Evolutionary conservation across 306 rosid genomes (phyloP), one percentile per base, ranked within the genome.

Genomic region (Hippophae gyantsensis): DNA sequence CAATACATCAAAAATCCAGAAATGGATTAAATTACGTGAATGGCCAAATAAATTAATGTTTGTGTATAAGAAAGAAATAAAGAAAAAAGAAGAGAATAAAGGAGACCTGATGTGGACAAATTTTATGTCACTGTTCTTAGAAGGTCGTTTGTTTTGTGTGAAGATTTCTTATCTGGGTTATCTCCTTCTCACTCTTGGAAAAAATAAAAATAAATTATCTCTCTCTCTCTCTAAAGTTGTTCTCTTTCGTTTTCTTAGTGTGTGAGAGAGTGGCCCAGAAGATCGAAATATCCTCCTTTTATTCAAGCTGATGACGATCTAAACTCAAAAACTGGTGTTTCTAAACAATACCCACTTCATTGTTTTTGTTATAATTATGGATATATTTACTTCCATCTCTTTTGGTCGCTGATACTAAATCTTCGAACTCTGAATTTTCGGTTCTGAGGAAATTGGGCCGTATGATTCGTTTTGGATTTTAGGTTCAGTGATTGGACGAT

Each of bases 31-130:
- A 32, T 32, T 32, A 32, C 38, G 38, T 32, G 3, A 32, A 32
- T 32, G 38, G 1, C 38, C 38, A 32, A 32, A 32, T 2, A 32
- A 32, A 32, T 32, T 32, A 32, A 32, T 32, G 38, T 32, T 2
- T 32, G 25, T n/a, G 75, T 18, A 18, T 18, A 18, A 69, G 83
- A 72, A 75, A 82, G 83, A 75, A 82, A 81, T 72, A 83, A 79
- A 59, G 88, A 82, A 81, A 18, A 81, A 83, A 85, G 89, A 86
- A 87, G 89, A 78, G 96, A 92, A 92, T 92, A 87, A 79, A 87
- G 74, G 89, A 87, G 96, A 92, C 89, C 95, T 87, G 95, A 87
- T 85, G 88, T 87, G 80, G 98, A 92, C 98, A 92, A 87, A 92
- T 85, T 79, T 85, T 83, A 80, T 85, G 98, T 92, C 96, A 85